phyloP scores from a whole-genome alignment of 306 rosid species.

The Spatholobus suberectus region DNA sequence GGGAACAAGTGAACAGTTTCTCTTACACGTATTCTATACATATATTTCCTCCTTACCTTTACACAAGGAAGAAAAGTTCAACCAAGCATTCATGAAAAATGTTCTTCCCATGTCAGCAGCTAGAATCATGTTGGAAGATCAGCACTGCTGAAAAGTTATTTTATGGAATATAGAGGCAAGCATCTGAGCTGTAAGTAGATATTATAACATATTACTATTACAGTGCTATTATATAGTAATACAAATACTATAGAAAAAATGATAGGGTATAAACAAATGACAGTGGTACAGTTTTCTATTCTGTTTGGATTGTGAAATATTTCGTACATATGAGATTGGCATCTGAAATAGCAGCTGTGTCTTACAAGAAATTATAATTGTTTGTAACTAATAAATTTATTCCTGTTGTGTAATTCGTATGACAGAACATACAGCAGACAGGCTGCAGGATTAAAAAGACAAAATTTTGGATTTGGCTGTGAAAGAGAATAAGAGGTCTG shows the following conservation, averaged over 20 bases:
- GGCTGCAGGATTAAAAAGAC: neutral
- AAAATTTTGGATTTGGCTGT: slow-evolving; percentile 8
- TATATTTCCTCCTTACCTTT: neutral
- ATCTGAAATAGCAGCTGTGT: slow-evolving; percentile 22
- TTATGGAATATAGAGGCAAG: slow-evolving; percentile 20
- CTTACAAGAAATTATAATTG: slow-evolving; percentile 9
- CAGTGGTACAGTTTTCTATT: neutral
- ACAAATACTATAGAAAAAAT: neutral
- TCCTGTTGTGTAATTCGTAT: slow-evolving; percentile 6
- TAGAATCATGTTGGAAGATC: slow-evolving; percentile 9
- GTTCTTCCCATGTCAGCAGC: slow-evolving; percentile 1
- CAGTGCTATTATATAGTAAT: neutral
- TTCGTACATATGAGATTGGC: neutral
- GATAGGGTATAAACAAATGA: slow-evolving; percentile 4
- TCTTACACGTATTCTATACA: neutral
- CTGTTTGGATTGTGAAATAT: neutral
- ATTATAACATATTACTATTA: neutral
- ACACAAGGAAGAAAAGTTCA: slow-evolving; percentile 4
- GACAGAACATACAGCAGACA: slow-evolving; percentile 31
- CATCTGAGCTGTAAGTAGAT: slow-evolving; percentile 17
- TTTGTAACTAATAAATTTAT: neutral
- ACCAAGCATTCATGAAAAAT: neutral
- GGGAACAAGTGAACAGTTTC: neutral
- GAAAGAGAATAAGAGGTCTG: slow-evolving; percentile 23
- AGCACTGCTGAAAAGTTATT: slow-evolving; percentile 1